Base-by-base conservation (phyloP, 1,284 basidiomycete genomes). In the Ceratobasidium sp. region DNA sequence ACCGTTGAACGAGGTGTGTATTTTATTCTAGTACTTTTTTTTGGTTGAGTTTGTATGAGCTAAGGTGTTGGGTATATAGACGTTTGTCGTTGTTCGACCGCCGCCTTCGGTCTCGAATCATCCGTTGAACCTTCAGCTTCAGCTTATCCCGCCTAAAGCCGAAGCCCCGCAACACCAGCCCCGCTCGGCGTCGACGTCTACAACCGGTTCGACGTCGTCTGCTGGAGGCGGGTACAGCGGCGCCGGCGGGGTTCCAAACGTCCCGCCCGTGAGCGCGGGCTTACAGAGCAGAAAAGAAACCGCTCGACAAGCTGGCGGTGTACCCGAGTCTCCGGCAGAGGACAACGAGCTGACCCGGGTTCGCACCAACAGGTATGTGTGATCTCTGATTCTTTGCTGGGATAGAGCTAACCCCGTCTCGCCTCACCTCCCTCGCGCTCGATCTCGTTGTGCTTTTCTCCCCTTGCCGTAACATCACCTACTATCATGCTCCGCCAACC, bases 71-170 rank as follows among this genome's bases (percentile, higher is more conserved):
- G 28, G 1, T n/a, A 12, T 26, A 59, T 40, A 96, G 94, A 94
- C 93, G 0, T 96, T 95, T 84, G 92, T 94, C 78, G 90, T 95
- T 81, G 94, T 96, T 62, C 90, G 94, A 69, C 94, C 94, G 0
- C 95, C 95, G 0, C 93, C 96, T 0, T 90, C 92, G 17, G 92
- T 92, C 83, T 89, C 91, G 23, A 94, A 94, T 81, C 96, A 98
- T 81, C 95, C 96, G 0, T 88, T 97, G 66, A 98, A 97, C 83
- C 89, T 98, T 0, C 97, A 98, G 84, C 92, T 98, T 5, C 97
- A 98, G 84, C 91, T 98, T 44, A 93, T 98, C 10, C 93, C 93
- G 77, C 79, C 77, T 15, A 79, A 44, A 33, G 42, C 48, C 15
- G 46, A 67, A 69, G 33, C 33, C 4, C 57, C 50, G 13, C 67